Percentiles rank a stretch among this genome's conserved stretches.
Evolutionary conservation across 164 flowering plant species (phyloP).

Genomic region (Vitis labrusca): DNA sequence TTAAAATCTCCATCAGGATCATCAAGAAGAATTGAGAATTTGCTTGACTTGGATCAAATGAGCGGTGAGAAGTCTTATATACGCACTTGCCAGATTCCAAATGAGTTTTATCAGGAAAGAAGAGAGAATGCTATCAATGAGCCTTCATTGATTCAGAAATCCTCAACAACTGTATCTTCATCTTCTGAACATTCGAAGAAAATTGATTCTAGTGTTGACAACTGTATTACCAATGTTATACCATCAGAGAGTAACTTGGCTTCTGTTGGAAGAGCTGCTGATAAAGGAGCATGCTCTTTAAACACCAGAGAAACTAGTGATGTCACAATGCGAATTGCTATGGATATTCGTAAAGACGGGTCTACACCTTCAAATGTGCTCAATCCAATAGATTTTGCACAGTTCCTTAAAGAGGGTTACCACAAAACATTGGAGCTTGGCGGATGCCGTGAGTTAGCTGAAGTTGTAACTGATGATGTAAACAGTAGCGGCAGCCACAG

Average conservation of each 20-base stretch:
- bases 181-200: constrained; percentile 5
- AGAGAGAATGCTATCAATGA: constrained; percentile 5
- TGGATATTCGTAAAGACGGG: constrained; percentile 4
- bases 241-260: constrained; percentile 8
- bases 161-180: constrained; percentile 2
- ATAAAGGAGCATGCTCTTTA: constrained; percentile 3
- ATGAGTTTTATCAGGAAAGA: constrained; percentile 16
- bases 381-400: constrained; percentile 41
- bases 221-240: constrained; percentile 1
- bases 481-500: constrained; percentile 13
- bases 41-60: constrained; percentile 52
- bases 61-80: constrained; percentile 24
- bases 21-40: constrained; percentile 43
- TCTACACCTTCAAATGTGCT: constrained; percentile 9
- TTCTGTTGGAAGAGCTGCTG: constrained; percentile 6
- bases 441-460: constrained; percentile 20
- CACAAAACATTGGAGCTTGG: constrained; percentile 19
- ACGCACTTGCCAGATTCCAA: constrained; percentile 15
- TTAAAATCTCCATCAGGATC: constrained; percentile 38
- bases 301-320: neutral
- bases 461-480: constrained; percentile 26
- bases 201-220: constrained; percentile 1
- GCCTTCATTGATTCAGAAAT: constrained; percentile 9
- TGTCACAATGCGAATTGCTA: neutral
- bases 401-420: constrained; percentile 52